A percentile compares a stretch with the other conserved stretches of the same genome.
Conservation (phyloP, 371 early-diverging fungal genomes). For the Umbelopsis sp. region DNA sequence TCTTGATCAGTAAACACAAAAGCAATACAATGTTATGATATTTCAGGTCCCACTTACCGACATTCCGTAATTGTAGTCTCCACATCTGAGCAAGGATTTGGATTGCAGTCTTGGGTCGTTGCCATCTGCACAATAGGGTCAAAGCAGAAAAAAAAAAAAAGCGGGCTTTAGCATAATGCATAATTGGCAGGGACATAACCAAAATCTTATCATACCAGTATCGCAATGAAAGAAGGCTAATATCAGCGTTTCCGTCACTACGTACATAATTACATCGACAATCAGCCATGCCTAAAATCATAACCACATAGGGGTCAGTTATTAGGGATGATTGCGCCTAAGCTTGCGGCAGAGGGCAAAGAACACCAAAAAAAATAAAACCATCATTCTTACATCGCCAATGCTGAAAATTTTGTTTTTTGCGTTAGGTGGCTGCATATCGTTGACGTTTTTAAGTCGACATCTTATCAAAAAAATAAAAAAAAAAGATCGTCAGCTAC, state of each 20-base stretch:
- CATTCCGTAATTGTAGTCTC: conserved; percentile 11
- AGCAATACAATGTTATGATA: not conserved
- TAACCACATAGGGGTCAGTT: not conserved
- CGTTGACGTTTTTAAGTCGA: conserved; percentile 2
- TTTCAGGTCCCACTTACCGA: not conserved
- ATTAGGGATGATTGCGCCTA: not conserved
- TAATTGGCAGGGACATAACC: not conserved
- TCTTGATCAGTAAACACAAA: not conserved
- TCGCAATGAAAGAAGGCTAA: conserved; percentile 61
- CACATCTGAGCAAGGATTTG: conserved; percentile 17
- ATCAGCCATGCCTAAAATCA: conserved; percentile 38
- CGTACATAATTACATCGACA: conserved; percentile 62
- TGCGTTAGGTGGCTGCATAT: not conserved
- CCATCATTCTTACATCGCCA: conserved; percentile 15
- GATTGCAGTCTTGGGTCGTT: not conserved
- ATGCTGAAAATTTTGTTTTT: not conserved
- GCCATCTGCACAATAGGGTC: not conserved
- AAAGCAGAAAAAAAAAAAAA: not conserved
- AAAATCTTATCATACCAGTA: conserved; percentile 29
- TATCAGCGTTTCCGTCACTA: conserved; percentile 57
- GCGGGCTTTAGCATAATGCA: conserved; percentile 11
- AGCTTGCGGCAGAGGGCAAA: not conserved
- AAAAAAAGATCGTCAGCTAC: not conserved
- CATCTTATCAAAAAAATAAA: not conserved
- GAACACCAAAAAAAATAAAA: not conserved